Base-by-base conservation (phyloP, 768 basidiomycete genomes). In the Boletales sp. region DNA sequence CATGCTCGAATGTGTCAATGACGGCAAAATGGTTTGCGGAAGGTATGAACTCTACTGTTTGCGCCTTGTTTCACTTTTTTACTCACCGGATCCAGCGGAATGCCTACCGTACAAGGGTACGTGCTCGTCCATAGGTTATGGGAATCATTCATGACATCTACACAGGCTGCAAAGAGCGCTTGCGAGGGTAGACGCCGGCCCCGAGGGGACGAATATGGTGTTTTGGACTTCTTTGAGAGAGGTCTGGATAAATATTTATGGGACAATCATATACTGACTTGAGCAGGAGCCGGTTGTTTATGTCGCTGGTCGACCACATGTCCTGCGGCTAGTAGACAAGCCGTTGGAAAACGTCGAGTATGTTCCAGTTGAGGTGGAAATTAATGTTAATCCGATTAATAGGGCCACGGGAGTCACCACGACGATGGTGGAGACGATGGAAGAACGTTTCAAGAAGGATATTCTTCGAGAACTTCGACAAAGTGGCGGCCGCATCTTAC, bases 221-320 rank as follows among this genome's bases (percentile, higher is more conserved):
- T 85, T 82, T 52, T 98, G 97, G 97, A 97, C 94, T n/a, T 94
- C 90, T 0, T 67, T 99, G 50, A 79, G 97, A 63, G 94, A 97
- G 74, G 90, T 87, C 44, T 49, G 70, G 53, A 44, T 27, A n/a
- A 31, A 29, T 36, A 21, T 52, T 15, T 13, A 45, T 6, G 7
- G 32, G 2, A 24, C 39, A 17, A 32, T 41, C 24, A 6, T 27
- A 29, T 27, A 41, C 45, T 43, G 31, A 47, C 45, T 43, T 24
- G 48, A 59, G 8, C 48, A 90, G 87, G 94, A 97, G 72, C 94
- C 94, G 21, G 95, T 98, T 4, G 76, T 97, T 39, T 97, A 94
- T 61, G 78, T 97, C 40, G 80, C 84, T 24, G 90, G 91, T 7
- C 75, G 86, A 47, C 90, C 92, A 1, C 94, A 97, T 63, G 95